Evolutionary conservation across 306 rosid species (phyloP).

Genomic region (Trichosanthes cucumerina): DNA sequence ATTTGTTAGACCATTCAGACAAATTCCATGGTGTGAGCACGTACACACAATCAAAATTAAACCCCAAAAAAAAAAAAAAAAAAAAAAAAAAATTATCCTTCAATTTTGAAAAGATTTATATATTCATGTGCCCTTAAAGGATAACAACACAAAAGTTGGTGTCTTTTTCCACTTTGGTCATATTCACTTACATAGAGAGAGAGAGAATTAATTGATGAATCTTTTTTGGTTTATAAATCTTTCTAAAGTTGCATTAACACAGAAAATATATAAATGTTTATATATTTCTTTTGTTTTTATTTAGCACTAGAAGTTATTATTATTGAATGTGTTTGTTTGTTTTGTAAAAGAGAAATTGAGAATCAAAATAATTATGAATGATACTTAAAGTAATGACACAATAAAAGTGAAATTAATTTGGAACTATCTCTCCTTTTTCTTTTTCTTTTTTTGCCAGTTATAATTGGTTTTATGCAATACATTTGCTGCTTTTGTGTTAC

Average conservation of each 20-base stretch:
- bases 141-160: not conserved
- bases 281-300: not conserved
- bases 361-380: conserved; percentile 4
- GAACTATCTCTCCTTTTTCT: not conserved
- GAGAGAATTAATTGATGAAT: not conserved
- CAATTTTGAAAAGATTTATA: not conserved
- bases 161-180: conserved; percentile 14
- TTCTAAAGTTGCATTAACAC: not conserved
- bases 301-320: not conserved
- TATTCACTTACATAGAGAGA: not conserved
- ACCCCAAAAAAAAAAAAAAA: too few relatives aligned
- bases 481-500: not conserved
- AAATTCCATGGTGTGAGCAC: not conserved
- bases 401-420: not conserved
- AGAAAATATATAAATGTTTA: not conserved
- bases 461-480: not conserved
- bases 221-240: not conserved
- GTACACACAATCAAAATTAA: not conserved
- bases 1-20: not conserved
- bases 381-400: not conserved
- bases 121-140: conserved; percentile 5
- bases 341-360: not conserved
- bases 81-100: too few relatives aligned
- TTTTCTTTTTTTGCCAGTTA: not conserved
- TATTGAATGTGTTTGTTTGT: not conserved